A percentile compares a stretch with the other conserved stretches of the same genome.
These are phyloP conservation scores for Claviceps capensis DNA, from an alignment of 2,329 filamentous ascomycete genomes.

Conservation along the genomic window DNA sequence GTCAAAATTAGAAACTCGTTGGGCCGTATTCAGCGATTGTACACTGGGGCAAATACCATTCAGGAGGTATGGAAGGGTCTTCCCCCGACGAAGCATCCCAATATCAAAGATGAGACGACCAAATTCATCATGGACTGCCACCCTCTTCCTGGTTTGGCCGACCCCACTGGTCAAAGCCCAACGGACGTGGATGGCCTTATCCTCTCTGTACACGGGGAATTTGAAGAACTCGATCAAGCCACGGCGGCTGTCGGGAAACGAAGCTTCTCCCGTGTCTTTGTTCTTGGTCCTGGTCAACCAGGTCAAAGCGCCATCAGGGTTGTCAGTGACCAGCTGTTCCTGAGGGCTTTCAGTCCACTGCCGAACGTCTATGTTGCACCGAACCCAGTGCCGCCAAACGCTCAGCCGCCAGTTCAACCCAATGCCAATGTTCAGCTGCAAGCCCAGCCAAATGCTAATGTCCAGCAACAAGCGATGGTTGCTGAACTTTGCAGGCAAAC, in stretches of 20 bases:
- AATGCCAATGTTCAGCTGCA: conserved; percentile 36
- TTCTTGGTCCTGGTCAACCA: conserved; percentile 61
- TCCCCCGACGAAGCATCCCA: conserved; percentile 61
- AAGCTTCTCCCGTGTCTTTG: conserved; percentile 70
- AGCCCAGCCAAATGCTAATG: conserved; percentile 18
- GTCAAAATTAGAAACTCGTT: conserved; percentile 49
- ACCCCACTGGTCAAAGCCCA: conserved; percentile 49
- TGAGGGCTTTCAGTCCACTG: conserved; percentile 50
- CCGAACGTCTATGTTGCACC: conserved; percentile 26
- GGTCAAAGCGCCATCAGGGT: conserved; percentile 55
- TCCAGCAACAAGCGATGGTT: conserved; percentile 55
- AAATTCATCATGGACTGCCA: conserved; percentile 80
- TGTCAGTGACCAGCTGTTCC: conserved; percentile 62
- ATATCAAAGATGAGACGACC: conserved; percentile 48
- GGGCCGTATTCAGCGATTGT: conserved; percentile 50
- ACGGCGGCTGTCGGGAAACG: conserved; percentile 48
- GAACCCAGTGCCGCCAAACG: conserved; percentile 7
- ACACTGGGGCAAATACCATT: conserved; percentile 51
- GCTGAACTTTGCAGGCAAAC: conserved; percentile 64
- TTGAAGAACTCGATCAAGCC: conserved; percentile 54
- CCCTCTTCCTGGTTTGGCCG: conserved; percentile 54
- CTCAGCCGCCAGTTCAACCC: conserved; percentile 4
- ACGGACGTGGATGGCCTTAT: conserved; percentile 65
- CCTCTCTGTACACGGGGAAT: conserved; percentile 71
- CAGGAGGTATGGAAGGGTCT: conserved; percentile 54